Base-by-base conservation (phyloP, 768 basidiomycete genomes). In the Phanerodontia chrysosporium region DNA sequence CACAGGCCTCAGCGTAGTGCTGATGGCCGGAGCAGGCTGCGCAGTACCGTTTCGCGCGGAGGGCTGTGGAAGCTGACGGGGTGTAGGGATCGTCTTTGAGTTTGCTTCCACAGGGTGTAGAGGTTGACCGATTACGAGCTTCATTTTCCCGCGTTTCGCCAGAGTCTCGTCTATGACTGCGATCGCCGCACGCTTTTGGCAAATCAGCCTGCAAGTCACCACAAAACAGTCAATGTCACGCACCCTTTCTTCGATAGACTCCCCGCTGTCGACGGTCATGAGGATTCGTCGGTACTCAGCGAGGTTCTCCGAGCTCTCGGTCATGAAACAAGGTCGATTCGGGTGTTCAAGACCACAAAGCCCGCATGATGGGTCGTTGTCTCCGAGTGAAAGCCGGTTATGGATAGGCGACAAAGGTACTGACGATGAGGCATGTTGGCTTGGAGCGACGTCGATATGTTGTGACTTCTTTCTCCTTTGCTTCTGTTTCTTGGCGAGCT, bases 271-370 rank as follows among this genome's bases (percentile, higher is more conserved):
- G 61, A 87, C 78, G 28, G 80, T 70, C 61, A 91, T 70, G 36
- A 92, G 71, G 74, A 90, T 84, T 48, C 80, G 76, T 45, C 90
- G 82, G 65, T 84, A 91, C 64, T 89, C 83, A 13, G 82, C 80
- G 22, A 92, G 75, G 67, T 90, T 83, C 57, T 83, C 78, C 18
- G 87, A 83, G 51, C 73, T 77, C 24, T 85, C 78, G 7, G 81
- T 83, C 90, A 92, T 89, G 24, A 67, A 67, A 66, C 90, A 92
- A 10, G 65, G 63, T 28, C 78, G 77, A 49, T 72, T 70, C 16
- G 74, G 80, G 64, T 90, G 88, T 55, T 58, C 63, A 18, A 60
- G 64, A 36, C 81, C 82, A 69, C 90, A 93, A 21, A 93, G 73
- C 10, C 86, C 83, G 67, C 90, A 92, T 35, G 46, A 58, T 62